Evolutionary conservation across 2,329 filamentous ascomycete species (phyloP).

Genomic region (Pseudomassariella vexata): DNA sequence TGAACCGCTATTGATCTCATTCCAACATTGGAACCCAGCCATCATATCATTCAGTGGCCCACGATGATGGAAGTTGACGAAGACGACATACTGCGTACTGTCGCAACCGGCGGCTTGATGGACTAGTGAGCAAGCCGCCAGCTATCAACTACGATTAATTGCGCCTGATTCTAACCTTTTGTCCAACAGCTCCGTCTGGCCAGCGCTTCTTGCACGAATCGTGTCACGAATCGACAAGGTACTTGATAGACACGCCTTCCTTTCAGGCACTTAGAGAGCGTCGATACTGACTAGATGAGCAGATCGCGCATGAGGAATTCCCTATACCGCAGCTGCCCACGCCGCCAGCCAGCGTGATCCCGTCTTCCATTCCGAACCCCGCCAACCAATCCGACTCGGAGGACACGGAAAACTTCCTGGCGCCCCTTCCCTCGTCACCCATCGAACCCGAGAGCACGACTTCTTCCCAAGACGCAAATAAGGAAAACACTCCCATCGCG

Average conservation of each 20-base stretch:
- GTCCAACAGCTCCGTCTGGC: slow-evolving; percentile 29
- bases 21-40: not conserved
- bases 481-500: slow-evolving; percentile 53
- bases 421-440: slow-evolving; percentile 40
- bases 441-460: slow-evolving; percentile 25
- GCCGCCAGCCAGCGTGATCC: slow-evolving; percentile 20
- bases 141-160: too few species aligned
- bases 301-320: slow-evolving; percentile 75
- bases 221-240: slow-evolving; percentile 45
- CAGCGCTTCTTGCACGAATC: slow-evolving; percentile 28
- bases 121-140: slow-evolving; percentile 45
- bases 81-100: slow-evolving; percentile 39
- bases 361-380: slow-evolving; percentile 24
- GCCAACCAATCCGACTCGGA: slow-evolving; percentile 28
- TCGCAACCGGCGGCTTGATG: slow-evolving; percentile 47
- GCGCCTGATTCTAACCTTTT: slow-evolving; percentile 6
- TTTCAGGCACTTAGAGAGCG: slow-evolving; percentile 3
- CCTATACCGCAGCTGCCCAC: slow-evolving; percentile 58
- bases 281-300: not conserved
- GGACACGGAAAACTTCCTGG: slow-evolving; percentile 34
- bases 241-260: slow-evolving; percentile 33
- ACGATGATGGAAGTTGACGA: slow-evolving; percentile 52
- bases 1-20: not conserved
- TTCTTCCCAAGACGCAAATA: slow-evolving; percentile 55
- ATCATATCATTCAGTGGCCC: slow-evolving; percentile 8